phyloP scores from a whole-genome alignment of 2,329 filamentous ascomycete genomes.

The Myotisia sp. region DNA sequence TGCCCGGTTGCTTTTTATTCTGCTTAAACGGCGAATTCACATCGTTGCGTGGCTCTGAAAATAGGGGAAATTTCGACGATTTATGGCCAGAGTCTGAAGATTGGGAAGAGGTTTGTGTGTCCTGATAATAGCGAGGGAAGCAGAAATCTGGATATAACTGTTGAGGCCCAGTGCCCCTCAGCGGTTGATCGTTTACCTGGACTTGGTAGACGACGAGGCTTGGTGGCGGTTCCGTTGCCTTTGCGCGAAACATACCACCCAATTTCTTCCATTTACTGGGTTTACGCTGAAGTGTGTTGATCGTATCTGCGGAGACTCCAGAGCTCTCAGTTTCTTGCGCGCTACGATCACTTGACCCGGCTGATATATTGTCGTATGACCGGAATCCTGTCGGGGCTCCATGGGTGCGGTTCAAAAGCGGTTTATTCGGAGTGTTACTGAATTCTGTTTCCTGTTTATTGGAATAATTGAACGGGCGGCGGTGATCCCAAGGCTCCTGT shows the following conservation, averaged over 20 bases:
- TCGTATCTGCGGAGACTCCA: not conserved
- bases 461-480: no score
- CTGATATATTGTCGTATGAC: no score
- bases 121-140: not conserved
- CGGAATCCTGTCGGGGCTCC: no score
- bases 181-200: constrained; percentile 14
- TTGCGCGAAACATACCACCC: constrained; percentile 30
- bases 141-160: constrained; percentile 1
- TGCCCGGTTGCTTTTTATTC: constrained; percentile 4
- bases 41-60: not conserved
- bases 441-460: no score
- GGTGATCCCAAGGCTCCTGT: no score
- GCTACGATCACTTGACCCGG: no score
- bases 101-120: not conserved
- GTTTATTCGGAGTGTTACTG: no score
- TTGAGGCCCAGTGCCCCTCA: constrained; percentile 7
- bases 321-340: not conserved
- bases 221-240: constrained; percentile 11
- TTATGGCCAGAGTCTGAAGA: not conserved
- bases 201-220: constrained; percentile 21
- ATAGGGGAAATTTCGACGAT: no score
- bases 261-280: constrained; percentile 36
- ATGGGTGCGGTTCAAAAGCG: no score
- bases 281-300: constrained; percentile 19
- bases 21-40: constrained; percentile 1